phyloP scores from a whole-genome alignment of 257 asterid genomes.

The Cynanchum wilfordii region DNA sequence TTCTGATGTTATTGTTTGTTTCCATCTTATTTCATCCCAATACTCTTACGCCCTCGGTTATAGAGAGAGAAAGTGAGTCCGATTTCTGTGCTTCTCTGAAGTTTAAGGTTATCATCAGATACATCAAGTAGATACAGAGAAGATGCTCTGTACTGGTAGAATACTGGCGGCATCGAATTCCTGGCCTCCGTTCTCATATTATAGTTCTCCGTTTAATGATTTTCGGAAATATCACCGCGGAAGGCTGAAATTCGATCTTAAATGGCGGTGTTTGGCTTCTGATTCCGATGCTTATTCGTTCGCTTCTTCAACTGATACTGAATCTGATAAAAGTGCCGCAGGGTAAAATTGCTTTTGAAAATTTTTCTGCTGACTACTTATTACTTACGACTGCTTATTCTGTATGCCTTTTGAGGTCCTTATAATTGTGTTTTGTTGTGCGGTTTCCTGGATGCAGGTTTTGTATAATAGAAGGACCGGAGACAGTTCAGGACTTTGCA shows the following conservation, averaged over 20 bases:
- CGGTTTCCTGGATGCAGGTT: constrained; percentile 42
- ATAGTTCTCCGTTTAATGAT: constrained; percentile 12
- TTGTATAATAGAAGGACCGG: constrained; percentile 97
- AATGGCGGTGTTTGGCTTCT: constrained; percentile 55
- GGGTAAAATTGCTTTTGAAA: constrained; percentile 27
- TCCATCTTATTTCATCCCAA: not conserved
- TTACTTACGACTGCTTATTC: not conserved
- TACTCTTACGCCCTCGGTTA: not conserved
- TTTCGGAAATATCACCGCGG: constrained; percentile 28
- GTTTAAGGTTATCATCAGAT: not conserved
- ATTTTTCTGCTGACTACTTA: not conserved
- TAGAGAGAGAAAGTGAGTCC: not conserved
- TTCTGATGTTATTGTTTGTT: constrained; percentile 3
- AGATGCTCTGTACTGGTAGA: constrained; percentile 65
- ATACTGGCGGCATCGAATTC: constrained; percentile 46
- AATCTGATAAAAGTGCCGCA: constrained; percentile 37
- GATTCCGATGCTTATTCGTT: constrained; percentile 57
- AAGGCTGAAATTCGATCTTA: constrained; percentile 30
- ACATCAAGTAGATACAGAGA: not conserved
- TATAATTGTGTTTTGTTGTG: not conserved
- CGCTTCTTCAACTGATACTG: constrained; percentile 41
- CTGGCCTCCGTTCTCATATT: constrained; percentile 30
- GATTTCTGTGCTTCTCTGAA: not conserved
- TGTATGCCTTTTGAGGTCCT: not conserved
- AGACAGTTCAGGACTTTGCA: constrained; percentile 79